phyloP scores from a whole-genome alignment of 768 basidiomycete species.

The Calocera viscosa region DNA sequence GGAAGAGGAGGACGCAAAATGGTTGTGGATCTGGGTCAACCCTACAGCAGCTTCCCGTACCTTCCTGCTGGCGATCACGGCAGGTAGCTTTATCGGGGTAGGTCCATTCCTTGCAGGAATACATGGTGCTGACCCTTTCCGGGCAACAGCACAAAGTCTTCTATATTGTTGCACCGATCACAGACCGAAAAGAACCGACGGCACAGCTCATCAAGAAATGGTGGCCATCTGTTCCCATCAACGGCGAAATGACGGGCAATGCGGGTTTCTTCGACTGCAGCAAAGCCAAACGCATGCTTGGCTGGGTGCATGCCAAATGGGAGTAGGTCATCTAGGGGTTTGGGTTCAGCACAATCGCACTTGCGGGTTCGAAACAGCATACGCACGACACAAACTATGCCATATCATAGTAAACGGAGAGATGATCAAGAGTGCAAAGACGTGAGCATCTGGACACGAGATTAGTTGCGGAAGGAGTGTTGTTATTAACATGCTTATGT shows the following conservation, averaged over 20 bases:
- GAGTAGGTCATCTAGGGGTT: not conserved
- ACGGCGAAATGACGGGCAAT: constrained; percentile 31
- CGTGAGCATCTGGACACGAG: not conserved
- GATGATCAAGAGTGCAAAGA: not conserved
- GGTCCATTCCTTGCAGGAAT: not conserved
- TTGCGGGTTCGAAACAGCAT: too few species aligned
- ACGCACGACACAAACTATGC: too few species aligned
- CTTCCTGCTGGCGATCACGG: constrained; percentile 46
- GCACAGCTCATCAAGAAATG: constrained; percentile 35
- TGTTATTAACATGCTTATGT: constrained; percentile 40
- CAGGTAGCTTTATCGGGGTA: constrained; percentile 22
- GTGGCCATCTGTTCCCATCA: constrained; percentile 45
- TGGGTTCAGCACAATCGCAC: not conserved
- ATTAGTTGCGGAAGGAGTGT: not conserved
- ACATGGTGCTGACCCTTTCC: not conserved
- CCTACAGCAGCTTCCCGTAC: constrained; percentile 53
- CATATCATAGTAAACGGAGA: not conserved
- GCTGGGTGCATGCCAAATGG: constrained; percentile 40
- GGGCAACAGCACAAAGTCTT: constrained; percentile 54
- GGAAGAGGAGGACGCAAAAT: constrained; percentile 29
- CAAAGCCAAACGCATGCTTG: constrained; percentile 49
- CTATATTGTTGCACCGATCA: constrained; percentile 49
- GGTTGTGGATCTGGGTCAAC: constrained; percentile 62
- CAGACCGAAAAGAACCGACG: constrained; percentile 36
- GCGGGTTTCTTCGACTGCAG: constrained; percentile 49